Conservation (phyloP, 2,329 filamentous ascomycete genomes). For the Penicillium sp. region DNA sequence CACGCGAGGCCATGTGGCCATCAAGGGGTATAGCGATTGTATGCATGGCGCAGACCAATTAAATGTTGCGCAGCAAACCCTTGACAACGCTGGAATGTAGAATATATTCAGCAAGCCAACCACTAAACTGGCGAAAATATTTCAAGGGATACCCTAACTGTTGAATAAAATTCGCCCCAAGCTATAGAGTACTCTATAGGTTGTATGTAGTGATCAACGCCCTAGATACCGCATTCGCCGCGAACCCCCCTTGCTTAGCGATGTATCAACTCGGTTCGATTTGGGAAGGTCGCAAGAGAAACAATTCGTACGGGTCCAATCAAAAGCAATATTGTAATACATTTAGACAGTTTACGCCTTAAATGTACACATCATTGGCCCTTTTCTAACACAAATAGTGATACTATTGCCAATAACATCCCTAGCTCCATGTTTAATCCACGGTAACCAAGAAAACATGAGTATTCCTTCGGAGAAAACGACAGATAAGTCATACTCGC, state of each 20-base stretch:
- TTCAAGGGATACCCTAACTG: background rate
- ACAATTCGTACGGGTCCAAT: background rate
- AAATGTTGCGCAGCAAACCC: conserved; percentile 6
- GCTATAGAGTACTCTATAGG: background rate
- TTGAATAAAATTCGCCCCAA: background rate
- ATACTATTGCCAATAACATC: conserved; percentile 16
- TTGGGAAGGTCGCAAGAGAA: conserved; percentile 11
- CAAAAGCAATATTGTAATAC: background rate
- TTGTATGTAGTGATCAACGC: background rate
- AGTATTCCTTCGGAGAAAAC: background rate
- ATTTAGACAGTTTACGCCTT: background rate
- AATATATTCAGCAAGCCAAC: background rate
- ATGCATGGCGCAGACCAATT: conserved; percentile 4
- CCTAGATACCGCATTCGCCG: background rate
- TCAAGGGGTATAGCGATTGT: background rate
- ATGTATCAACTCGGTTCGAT: conserved; percentile 10
- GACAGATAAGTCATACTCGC: conserved; percentile 2
- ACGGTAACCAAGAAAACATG: background rate
- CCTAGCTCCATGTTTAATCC: background rate
- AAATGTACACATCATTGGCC: background rate
- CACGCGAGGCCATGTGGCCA: conserved; percentile 12
- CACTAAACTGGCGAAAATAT: background rate
- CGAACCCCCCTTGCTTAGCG: conserved; percentile 18
- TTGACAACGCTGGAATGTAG: conserved; percentile 4
- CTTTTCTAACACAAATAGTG: background rate